These are phyloP conservation scores for Pleurotus salmoneostramineus DNA, from an alignment of 768 basidiomycete species.

Conservation along the genomic window DNA sequence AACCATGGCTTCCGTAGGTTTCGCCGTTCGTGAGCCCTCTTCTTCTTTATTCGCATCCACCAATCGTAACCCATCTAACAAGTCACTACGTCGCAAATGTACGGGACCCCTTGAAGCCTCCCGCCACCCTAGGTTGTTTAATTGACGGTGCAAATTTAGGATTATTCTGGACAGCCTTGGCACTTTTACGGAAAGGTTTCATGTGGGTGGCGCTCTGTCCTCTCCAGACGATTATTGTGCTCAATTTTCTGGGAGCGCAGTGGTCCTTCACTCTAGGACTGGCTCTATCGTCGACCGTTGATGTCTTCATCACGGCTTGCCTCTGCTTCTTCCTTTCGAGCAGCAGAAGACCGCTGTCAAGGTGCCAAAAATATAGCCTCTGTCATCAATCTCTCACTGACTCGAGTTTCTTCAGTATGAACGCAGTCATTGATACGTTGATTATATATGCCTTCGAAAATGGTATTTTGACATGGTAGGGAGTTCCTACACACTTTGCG, in stretches of 20 bases:
- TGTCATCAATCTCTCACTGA: not conserved
- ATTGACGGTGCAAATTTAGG: slow-evolving; percentile 18
- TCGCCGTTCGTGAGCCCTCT: slow-evolving; percentile 11
- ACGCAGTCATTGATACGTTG: slow-evolving; percentile 41
- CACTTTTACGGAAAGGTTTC: slow-evolving; percentile 14
- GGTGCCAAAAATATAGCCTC: slow-evolving; percentile 17
- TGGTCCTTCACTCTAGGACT: slow-evolving; percentile 51
- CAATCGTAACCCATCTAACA: not conserved
- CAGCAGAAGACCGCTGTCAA: slow-evolving; percentile 34
- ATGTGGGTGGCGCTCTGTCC: slow-evolving; percentile 7
- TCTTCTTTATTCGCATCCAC: not conserved
- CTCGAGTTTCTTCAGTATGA: slow-evolving; percentile 31
- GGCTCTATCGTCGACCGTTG: slow-evolving; percentile 42
- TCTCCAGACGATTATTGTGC: not conserved
- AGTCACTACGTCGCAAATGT: slow-evolving; percentile 27
- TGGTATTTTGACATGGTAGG: slow-evolving; percentile 45
- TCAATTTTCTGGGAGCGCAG: slow-evolving; percentile 17
- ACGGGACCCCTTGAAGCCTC: not conserved
- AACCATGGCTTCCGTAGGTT: not conserved
- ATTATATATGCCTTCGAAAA: slow-evolving; percentile 53
- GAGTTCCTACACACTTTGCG: not conserved
- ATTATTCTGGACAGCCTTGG: slow-evolving; percentile 26
- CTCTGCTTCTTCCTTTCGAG: slow-evolving; percentile 38
- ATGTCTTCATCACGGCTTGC: slow-evolving; percentile 43
- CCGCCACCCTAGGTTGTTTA: not conserved